phyloP scores from a whole-genome alignment of 805 yeast genomes.

The Lipomyces japonicus region DNA sequence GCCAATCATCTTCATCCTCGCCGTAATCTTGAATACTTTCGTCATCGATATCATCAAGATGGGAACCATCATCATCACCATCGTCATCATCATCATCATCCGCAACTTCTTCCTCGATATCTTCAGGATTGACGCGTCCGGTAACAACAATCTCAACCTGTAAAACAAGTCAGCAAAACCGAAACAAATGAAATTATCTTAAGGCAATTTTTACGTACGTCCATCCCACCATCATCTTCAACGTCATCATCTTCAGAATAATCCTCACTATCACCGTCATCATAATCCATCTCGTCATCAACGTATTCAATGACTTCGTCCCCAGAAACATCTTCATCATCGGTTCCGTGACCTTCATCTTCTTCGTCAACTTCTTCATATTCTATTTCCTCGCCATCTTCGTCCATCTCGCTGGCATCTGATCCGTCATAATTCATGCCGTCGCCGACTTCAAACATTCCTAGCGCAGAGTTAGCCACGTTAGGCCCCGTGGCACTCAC shows the following conservation, averaged over 20 bases:
- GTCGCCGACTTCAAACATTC: slow-evolving; percentile 86
- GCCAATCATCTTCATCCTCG: slow-evolving; percentile 19
- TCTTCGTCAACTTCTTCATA: slow-evolving; percentile 41
- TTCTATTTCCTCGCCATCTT: slow-evolving; percentile 42
- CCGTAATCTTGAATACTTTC: slow-evolving; percentile 25
- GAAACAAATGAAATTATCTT: not conserved
- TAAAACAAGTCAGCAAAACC: not conserved
- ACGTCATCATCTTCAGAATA: slow-evolving; percentile 29
- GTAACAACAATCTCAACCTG: slow-evolving; percentile 25
- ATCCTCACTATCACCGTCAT: slow-evolving; percentile 31
- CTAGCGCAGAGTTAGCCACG: slow-evolving; percentile 82
- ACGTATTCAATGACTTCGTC: slow-evolving; percentile 32
- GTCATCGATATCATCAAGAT: slow-evolving; percentile 29
- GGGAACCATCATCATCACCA: slow-evolving; percentile 33
- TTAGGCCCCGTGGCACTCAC: slow-evolving; percentile 77
- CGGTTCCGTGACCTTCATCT: slow-evolving; percentile 41
- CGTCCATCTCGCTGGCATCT: slow-evolving; percentile 44
- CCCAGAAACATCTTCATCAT: slow-evolving; percentile 34
- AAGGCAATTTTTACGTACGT: slow-evolving; percentile 22
- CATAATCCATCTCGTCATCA: slow-evolving; percentile 27
- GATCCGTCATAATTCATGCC: slow-evolving; percentile 55
- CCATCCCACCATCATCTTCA: slow-evolving; percentile 36
- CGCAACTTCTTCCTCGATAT: slow-evolving; percentile 31
- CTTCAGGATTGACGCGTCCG: slow-evolving; percentile 34
- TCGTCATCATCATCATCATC: slow-evolving; percentile 31